Percentiles rank a stretch among this genome's conserved stretches.
Conservation (phyloP, 345 rosid genomes). For the Alliaria petiolata region DNA sequence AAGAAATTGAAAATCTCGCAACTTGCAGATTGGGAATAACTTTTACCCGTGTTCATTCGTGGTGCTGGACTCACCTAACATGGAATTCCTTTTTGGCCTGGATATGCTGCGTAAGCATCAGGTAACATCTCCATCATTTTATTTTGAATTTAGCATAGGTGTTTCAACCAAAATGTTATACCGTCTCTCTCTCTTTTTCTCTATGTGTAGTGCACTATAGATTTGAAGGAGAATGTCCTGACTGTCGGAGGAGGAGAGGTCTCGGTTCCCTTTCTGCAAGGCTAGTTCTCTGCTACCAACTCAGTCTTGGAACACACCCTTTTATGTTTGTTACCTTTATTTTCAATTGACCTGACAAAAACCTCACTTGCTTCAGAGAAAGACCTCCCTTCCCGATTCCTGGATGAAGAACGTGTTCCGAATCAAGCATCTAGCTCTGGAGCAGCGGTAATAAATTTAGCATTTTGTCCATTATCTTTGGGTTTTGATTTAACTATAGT, state of each 20-base stretch:
- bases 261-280: slow-evolving; percentile 95
- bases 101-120: slow-evolving; percentile 99
- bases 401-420: slow-evolving; percentile 67
- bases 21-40: slow-evolving; percentile 67
- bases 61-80: slow-evolving; percentile 92
- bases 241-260: slow-evolving; percentile 98
- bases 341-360: not conserved
- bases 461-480: not conserved
- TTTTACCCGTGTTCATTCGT: slow-evolving; percentile 91
- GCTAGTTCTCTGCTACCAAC: slow-evolving; percentile 36
- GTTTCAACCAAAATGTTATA: not conserved
- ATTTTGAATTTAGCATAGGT: not conserved
- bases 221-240: slow-evolving; percentile 80
- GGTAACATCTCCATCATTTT: slow-evolving; percentile 40
- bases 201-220: slow-evolving; percentile 73
- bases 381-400: slow-evolving; percentile 75
- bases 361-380: slow-evolving; percentile 56
- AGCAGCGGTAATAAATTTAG: slow-evolving; percentile 46
- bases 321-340: not conserved
- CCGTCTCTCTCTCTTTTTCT: not conserved
- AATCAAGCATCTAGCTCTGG: slow-evolving; percentile 90
- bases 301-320: not conserved
- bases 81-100: slow-evolving; percentile 96
- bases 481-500: not conserved
- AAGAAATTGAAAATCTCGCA: not conserved